phyloP scores from a whole-genome alignment of 345 rosid genomes.

The Geranium rotundifolium region DNA sequence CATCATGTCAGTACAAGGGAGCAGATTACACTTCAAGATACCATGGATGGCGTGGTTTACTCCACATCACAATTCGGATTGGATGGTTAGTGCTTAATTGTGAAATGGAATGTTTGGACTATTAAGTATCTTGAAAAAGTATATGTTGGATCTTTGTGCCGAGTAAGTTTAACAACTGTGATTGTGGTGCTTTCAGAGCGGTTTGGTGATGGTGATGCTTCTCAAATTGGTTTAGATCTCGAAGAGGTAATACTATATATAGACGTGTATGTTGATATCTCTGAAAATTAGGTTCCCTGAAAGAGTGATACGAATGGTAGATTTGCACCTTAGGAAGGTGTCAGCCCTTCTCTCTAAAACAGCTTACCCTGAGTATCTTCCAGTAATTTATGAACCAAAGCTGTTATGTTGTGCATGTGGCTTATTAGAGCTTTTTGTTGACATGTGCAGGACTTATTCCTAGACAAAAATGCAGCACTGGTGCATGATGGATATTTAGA shows the following conservation, averaged over 20 bases:
- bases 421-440: constrained; percentile 8
- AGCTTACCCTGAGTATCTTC: background rate
- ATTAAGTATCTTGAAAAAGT: background rate
- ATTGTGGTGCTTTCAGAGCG: constrained; percentile 48
- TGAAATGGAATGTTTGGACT: constrained; percentile 6
- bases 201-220: constrained; percentile 94
- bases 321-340: background rate
- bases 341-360: background rate
- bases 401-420: constrained; percentile 1
- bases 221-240: constrained; percentile 83
- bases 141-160: background rate
- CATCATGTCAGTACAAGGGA: constrained; percentile 93
- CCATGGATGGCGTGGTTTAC: constrained; percentile 89
- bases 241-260: constrained; percentile 58
- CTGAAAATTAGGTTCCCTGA: background rate
- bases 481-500: constrained; percentile 32
- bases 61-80: constrained; percentile 90
- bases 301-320: background rate
- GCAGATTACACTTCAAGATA: constrained; percentile 97
- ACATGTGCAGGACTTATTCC: constrained; percentile 55
- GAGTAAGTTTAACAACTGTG: constrained; percentile 4
- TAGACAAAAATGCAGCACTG: constrained; percentile 38
- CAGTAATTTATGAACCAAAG: background rate
- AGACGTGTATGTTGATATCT: background rate
- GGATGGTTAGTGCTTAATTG: constrained; percentile 62